Conservation (phyloP, 352 stramenopile genomes). For the Phytopythium vexans region DNA sequence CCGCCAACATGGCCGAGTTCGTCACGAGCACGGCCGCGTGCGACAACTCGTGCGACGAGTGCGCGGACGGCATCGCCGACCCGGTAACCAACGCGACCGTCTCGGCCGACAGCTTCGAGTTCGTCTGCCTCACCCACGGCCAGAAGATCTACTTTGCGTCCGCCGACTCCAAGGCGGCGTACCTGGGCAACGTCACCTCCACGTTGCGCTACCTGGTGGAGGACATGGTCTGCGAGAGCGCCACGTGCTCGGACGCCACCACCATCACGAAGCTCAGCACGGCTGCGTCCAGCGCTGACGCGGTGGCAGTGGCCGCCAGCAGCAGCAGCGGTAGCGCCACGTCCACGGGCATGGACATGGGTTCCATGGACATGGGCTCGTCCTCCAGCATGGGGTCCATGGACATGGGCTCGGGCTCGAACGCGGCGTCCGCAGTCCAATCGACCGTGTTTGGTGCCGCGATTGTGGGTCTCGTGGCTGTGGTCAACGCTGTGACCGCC, state of each 20-base stretch:
- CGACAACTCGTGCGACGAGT: constrained; percentile 40
- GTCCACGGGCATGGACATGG: no score
- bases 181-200: constrained; percentile 56
- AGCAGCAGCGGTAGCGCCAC: constrained; percentile 14
- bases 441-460: not conserved
- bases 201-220: constrained; percentile 51
- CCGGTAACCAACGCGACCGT: constrained; percentile 61
- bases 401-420: no score
- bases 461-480: not conserved
- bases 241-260: constrained; percentile 47
- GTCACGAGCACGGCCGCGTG: constrained; percentile 31
- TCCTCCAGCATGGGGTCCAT: constrained; percentile 16
- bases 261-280: constrained; percentile 55
- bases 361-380: no score
- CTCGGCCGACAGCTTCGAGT: constrained; percentile 57
- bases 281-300: constrained; percentile 24
- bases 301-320: constrained; percentile 13
- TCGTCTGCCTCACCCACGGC: constrained; percentile 65
- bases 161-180: constrained; percentile 47
- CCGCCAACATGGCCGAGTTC: constrained; percentile 58
- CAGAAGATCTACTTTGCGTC: constrained; percentile 87
- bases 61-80: constrained; percentile 47
- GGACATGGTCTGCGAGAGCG: constrained; percentile 52
- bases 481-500: constrained; percentile 1
- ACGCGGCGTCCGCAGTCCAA: constrained; percentile 11